phyloP scores from a whole-genome alignment of 108 stramenopile species.

The Nitzschia putrida region DNA sequence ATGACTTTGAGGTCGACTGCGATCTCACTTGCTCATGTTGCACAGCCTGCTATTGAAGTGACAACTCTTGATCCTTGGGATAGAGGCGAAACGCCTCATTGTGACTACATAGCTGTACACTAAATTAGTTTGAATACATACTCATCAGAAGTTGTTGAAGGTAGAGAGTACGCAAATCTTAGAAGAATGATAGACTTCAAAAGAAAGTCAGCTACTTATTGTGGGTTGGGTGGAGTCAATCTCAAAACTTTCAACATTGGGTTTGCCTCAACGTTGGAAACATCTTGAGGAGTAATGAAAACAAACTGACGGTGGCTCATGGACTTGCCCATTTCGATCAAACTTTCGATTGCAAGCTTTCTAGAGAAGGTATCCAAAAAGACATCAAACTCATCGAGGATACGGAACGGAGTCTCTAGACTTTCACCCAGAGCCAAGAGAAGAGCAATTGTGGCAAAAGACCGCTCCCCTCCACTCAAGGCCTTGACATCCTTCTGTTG shows the following conservation, averaged over 20 bases:
- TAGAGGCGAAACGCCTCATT: too few species aligned
- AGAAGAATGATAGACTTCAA: too few species aligned
- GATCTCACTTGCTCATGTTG: too few species aligned
- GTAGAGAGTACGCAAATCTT: too few species aligned
- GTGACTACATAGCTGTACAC: too few species aligned
- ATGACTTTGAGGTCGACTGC: too few species aligned
- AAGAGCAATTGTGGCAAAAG: slow-evolving; percentile 86
- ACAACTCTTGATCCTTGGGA: too few species aligned
- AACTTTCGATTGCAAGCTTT: slow-evolving; percentile 77
- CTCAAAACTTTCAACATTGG: slow-evolving; percentile 69
- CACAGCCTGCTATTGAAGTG: too few species aligned
- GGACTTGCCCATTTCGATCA: slow-evolving; percentile 67
- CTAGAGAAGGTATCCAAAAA: slow-evolving; percentile 92
- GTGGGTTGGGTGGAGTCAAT: slow-evolving; percentile 53
- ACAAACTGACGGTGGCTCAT: slow-evolving; percentile 92
- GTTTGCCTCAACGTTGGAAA: slow-evolving; percentile 62
- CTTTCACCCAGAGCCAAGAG: slow-evolving; percentile 89
- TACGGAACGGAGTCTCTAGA: slow-evolving; percentile 94
- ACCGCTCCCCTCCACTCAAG: slow-evolving; percentile 82
- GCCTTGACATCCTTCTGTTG: slow-evolving; percentile 86
- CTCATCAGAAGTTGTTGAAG: too few species aligned
- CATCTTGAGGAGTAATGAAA: slow-evolving; percentile 92
- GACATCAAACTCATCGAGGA: slow-evolving; percentile 99
- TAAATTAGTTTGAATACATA: too few species aligned
- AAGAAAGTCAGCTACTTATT: too few species aligned